Base-by-base conservation (phyloP, 352 stramenopile species). In the Phytophthora lateralis region DNA sequence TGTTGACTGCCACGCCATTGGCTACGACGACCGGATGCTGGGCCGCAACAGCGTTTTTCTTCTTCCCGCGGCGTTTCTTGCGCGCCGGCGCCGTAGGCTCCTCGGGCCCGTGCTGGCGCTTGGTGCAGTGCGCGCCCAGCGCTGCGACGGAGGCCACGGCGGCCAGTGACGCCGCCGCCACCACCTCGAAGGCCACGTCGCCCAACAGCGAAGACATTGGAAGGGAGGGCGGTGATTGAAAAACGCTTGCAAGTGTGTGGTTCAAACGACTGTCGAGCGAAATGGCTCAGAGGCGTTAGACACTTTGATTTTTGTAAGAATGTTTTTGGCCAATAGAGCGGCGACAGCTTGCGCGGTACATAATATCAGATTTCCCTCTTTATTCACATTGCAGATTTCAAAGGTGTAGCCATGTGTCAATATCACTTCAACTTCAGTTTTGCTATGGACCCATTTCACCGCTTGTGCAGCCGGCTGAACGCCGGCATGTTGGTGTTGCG, bases 391-490 rank as follows among this genome's bases (percentile, higher is more conserved):
- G 7, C 55, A n/a, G 17, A 21, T 63, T 57, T 37, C 26, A 12
- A 41, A 51, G 18, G 38, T 50, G 56, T 63, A 63, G 44, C 44
- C 44, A 50, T 58, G 17, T 57, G 34, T 51, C 20, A 55, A 55
- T 18, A 17, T 21, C 52, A 63, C 60, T 64, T 69, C 61, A 69
- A 56, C 54, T 37, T 44, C 37, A 10, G 8, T 38, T 32, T 53
- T 32, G 6, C 11, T 44, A 49, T 37, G 30, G 17, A 30, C 21
- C 47, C 27, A 35, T 39, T 53, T 78, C 71, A 85, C 63, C 78
- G 76, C 48, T 88, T 88, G 50, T 88, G 71, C 6, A 90, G 66
- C 17, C 80, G 78, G 49, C 80, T 90, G 43, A 87, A 90, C 54
- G 80, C 72, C 44, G 78, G 80, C 61, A 78, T 80, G 32, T 59